Base-by-base conservation (phyloP, 371 early-diverging fungal species). In the Saksenaea oblongispora region DNA sequence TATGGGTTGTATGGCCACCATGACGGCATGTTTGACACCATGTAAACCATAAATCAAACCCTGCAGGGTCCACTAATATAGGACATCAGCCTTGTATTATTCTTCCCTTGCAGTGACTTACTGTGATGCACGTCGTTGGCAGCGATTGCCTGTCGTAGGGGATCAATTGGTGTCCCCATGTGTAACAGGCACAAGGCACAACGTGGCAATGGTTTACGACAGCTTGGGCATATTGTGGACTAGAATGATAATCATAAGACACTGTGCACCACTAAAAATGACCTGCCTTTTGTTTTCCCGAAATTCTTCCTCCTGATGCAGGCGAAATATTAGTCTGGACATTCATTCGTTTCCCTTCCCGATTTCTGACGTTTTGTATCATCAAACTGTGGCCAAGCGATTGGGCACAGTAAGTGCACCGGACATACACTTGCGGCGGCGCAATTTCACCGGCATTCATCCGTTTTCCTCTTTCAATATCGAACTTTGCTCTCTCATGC, bases 11-110 rank as follows among this genome's bases (percentile, higher is more conserved):
- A 70, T 98, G 98, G 2, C 98, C 98, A 26, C 98, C 98, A 75
- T 98, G 98, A 5, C 93, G 84, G 74, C 98, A 98, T 14, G 92
- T 91, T 71, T 95, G 96, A 73, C 98, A 98, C 98, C 98, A 98
- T 11, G 95, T 95, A 72, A 97, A 98, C 97, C 97, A 98, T 42
- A 86, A 73, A 62, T 94, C 93, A 70, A 96, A 91, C 11, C 92
- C 85, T 47, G 80, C 76, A n/a, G 84, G 82, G 63, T 76, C 76
- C 22, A 62, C 72, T 78, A 59, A 11, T 59, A 53, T 56, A 34
- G 18, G 14, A 4, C 31, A 58, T 60, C 17, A 17, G 28, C 14
- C 42, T 3, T 5, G 34, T 11, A 35, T 37, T 14, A 15, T 24
- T 41, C 31, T 41, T 28, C 28, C 34, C 17, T 36, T 5, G 35